Percentiles rank a stretch among this genome's conserved stretches.
Evolutionary conservation across 345 rosid species (phyloP).

Genomic region (Dipteronia dyeriana): DNA sequence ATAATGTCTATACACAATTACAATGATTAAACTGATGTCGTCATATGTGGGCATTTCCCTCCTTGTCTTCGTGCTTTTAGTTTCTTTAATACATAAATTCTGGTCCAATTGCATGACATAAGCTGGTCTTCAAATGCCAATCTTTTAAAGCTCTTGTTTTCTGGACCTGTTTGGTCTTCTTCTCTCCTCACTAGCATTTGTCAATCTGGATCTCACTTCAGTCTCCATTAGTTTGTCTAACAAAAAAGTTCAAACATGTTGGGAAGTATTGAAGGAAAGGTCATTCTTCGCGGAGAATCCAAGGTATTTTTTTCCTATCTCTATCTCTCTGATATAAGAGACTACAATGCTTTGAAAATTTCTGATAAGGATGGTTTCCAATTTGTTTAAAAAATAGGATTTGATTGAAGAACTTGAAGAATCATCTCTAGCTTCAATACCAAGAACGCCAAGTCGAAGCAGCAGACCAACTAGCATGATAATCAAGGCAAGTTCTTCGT

Average conservation of each 20-base stretch:
- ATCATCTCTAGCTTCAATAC: conserved; percentile 19
- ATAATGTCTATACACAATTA: background rate
- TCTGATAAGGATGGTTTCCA: background rate
- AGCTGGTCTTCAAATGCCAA: conserved; percentile 11
- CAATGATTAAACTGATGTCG: conserved; percentile 10
- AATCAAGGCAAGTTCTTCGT: conserved; percentile 35
- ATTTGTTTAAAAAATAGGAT: conserved; percentile 12
- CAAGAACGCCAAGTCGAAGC: conserved; percentile 26
- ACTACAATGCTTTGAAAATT: background rate
- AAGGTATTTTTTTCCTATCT: conserved; percentile 21
- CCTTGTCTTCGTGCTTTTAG: conserved; percentile 26
- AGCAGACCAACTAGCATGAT: conserved; percentile 57
- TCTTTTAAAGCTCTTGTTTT: conserved; percentile 1
- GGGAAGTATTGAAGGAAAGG: conserved; percentile 22
- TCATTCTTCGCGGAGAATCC: conserved; percentile 14
- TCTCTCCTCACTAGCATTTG: background rate
- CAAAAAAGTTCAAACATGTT: conserved; percentile 9
- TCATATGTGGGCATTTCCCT: conserved; percentile 27
- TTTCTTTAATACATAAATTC: conserved; percentile 6
- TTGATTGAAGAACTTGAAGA: conserved; percentile 27
- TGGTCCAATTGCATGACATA: background rate
- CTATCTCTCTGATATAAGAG: background rate
- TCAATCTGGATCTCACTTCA: background rate
- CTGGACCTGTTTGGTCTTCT: background rate
- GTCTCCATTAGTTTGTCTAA: background rate